Conservation (phyloP, 2,329 filamentous ascomycete species). For the Thielaviopsis euricoi region DNA sequence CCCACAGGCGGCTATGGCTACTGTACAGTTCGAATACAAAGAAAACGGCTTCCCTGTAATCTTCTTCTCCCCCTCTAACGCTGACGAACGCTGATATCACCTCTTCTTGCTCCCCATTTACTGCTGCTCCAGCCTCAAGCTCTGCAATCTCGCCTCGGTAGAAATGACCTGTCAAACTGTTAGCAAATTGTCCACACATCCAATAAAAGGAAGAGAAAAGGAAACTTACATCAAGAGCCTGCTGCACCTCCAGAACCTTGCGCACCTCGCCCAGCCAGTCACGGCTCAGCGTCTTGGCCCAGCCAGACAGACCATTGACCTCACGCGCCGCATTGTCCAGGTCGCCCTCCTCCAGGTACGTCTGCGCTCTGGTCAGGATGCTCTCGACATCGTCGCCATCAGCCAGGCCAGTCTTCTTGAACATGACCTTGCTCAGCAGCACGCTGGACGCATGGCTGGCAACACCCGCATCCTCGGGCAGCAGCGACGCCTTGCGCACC, state of each 20-base stretch:
- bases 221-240: conserved; percentile 76
- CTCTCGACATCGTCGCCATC: conserved; percentile 85
- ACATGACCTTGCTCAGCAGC: conserved; percentile 82
- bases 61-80: background rate
- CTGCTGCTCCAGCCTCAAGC: conserved; percentile 29
- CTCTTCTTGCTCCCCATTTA: background rate
- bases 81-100: background rate
- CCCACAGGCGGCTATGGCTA: conserved; percentile 9
- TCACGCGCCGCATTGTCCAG: conserved; percentile 82
- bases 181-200: conserved; percentile 13
- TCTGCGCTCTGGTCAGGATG: conserved; percentile 77
- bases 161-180: conserved; percentile 54
- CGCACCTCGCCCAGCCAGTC: conserved; percentile 89
- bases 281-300: conserved; percentile 86
- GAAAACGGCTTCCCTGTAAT: background rate
- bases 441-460: conserved; percentile 85
- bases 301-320: conserved; percentile 84
- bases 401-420: conserved; percentile 80
- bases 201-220: conserved; percentile 15
- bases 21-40: conserved; percentile 11
- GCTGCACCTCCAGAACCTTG: conserved; percentile 84
- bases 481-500: conserved; percentile 81
- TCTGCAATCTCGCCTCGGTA: conserved; percentile 77
- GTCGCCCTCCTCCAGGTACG: conserved; percentile 79
- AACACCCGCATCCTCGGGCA: conserved; percentile 87